Conservation (phyloP, 495 filamentous ascomycete species). For the Aspergillus campestris region DNA sequence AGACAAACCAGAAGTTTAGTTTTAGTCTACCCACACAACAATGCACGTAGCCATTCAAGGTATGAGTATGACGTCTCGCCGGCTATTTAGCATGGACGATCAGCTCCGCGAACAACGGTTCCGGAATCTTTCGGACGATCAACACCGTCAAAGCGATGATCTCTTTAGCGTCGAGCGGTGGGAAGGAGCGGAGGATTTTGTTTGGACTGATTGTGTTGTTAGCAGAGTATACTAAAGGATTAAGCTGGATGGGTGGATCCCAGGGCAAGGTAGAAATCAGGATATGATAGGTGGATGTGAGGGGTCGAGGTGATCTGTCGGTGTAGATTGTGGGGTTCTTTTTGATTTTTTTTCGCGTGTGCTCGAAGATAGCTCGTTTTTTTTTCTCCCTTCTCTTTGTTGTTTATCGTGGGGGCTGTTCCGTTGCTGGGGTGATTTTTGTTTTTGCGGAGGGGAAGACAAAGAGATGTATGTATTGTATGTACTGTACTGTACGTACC, state of each 20-base stretch:
- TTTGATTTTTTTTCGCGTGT: not conserved
- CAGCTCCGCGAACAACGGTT: slow-evolving; percentile 82
- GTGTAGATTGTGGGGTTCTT: not conserved
- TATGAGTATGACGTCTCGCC: not conserved
- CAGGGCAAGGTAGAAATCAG: not conserved
- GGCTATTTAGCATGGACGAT: slow-evolving; percentile 71
- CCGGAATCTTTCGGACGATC: slow-evolving; percentile 77
- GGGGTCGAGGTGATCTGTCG: slow-evolving; percentile 2
- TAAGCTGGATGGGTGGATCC: slow-evolving; percentile 9
- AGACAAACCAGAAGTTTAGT: not conserved
- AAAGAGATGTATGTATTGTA: not conserved
- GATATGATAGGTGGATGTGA: not conserved
- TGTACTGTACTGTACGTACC: slow-evolving; percentile 44
- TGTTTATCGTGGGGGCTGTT: not conserved
- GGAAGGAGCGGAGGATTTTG: slow-evolving; percentile 83
- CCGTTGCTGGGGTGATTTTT: not conserved
- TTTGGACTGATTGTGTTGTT: slow-evolving; percentile 55
- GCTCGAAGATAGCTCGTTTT: not conserved
- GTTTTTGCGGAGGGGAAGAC: not conserved
- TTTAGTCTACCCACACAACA: no score
- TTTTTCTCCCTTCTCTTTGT: not conserved
- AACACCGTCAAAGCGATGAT: slow-evolving; percentile 73
- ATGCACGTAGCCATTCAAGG: no score
- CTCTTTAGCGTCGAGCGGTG: slow-evolving; percentile 68
- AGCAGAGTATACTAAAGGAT: not conserved